phyloP scores from a whole-genome alignment of 2,329 filamentous ascomycete species.

The Pseudocercospora ulei region DNA sequence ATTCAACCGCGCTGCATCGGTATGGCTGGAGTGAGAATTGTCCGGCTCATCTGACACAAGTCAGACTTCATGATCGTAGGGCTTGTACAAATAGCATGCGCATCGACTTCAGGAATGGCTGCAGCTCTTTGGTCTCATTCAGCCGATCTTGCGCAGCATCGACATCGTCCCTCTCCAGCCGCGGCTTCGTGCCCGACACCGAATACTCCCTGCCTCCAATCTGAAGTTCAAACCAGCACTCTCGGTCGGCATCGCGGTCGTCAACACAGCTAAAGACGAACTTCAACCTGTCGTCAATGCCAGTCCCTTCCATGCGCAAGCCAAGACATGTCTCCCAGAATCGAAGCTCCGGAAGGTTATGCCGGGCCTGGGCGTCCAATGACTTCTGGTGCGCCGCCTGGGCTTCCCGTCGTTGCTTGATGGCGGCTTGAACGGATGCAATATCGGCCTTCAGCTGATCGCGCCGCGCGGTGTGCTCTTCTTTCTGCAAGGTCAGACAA shows the following conservation, averaged over 20 bases:
- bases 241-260: constrained; percentile 75
- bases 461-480: constrained; percentile 47
- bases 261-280: constrained; percentile 83
- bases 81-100: constrained; percentile 59
- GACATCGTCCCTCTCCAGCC: constrained; percentile 67
- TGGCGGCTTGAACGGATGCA: constrained; percentile 57
- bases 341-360: constrained; percentile 85
- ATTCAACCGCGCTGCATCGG: too few relatives aligned
- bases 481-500: constrained; percentile 48
- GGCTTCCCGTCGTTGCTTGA: constrained; percentile 59
- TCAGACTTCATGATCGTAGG: constrained; percentile 31
- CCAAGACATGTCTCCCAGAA: constrained; percentile 94
- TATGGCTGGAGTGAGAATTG: too few relatives aligned
- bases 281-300: constrained; percentile 64
- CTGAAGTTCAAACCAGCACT: constrained; percentile 88
- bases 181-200: constrained; percentile 69
- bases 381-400: constrained; percentile 63
- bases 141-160: constrained; percentile 67
- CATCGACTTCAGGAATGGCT: constrained; percentile 69
- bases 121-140: constrained; percentile 69
- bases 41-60: too few relatives aligned
- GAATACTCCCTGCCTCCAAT: constrained; percentile 76
- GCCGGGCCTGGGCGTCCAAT: constrained; percentile 70
- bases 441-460: constrained; percentile 51
- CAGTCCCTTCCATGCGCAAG: constrained; percentile 74